Conservation (phyloP, 2,329 filamentous ascomycete genomes). For the Scedosporium apiospermum region DNA sequence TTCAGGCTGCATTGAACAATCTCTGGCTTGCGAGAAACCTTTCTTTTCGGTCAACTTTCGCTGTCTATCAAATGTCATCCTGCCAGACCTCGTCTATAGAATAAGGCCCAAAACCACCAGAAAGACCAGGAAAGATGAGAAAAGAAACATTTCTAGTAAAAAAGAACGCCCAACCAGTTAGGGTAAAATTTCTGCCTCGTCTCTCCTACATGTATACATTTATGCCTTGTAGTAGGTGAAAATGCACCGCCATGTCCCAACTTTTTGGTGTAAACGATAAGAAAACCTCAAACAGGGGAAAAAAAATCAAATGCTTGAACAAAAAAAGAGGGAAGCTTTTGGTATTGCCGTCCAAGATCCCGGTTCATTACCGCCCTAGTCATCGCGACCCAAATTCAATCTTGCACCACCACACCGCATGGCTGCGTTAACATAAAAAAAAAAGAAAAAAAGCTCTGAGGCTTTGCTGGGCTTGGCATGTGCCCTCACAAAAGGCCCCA, state of each 20-base stretch:
- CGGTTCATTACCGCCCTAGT: slow-evolving; percentile 4
- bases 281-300: background rate
- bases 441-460: slow-evolving; percentile 13
- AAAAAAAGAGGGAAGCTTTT: background rate
- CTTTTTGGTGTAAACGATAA: background rate
- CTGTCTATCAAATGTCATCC: background rate
- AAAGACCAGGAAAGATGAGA: background rate
- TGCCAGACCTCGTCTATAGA: background rate
- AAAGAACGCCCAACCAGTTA: background rate
- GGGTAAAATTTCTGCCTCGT: background rate
- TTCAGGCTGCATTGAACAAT: no score
- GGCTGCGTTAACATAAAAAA: slow-evolving; percentile 11
- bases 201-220: background rate
- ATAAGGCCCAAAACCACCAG: background rate
- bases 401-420: background rate
- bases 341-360: slow-evolving; percentile 6
- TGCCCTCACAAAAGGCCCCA: background rate
- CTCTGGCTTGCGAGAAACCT: background rate
- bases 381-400: slow-evolving; percentile 1
- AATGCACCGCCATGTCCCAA: slow-evolving; percentile 2
- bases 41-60: background rate
- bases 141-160: background rate
- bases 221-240: background rate
- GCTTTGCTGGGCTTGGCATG: background rate
- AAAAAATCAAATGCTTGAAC: background rate